phyloP scores from a whole-genome alignment of 805 yeast genomes.

The Cyberlindnera petersonii region DNA sequence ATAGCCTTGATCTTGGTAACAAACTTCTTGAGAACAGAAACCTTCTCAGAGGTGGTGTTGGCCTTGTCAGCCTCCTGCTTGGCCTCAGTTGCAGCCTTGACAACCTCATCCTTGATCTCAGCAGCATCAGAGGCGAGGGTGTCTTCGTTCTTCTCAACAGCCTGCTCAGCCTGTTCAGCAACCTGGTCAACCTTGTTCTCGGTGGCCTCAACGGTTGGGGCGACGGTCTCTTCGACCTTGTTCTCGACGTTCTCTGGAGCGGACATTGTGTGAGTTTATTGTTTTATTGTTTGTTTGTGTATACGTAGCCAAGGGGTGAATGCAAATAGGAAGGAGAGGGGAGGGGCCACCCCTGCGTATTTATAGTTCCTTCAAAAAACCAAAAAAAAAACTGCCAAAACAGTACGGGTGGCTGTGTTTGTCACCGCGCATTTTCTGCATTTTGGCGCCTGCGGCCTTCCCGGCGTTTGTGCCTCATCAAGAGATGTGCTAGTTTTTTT shows the following conservation, averaged over 20 bases:
- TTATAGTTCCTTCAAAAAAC: conserved; percentile 5
- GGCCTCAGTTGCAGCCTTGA: conserved; percentile 16
- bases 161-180: conserved; percentile 12
- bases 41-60: conserved; percentile 4
- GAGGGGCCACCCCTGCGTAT: conserved; percentile 4
- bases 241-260: conserved; percentile 22
- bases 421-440: too few relatives aligned
- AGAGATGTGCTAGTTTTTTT: background rate
- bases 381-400: conserved; percentile 10
- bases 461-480: conserved; percentile 3
- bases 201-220: conserved; percentile 15
- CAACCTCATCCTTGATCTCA: conserved; percentile 16
- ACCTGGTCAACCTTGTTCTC: conserved; percentile 18
- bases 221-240: conserved; percentile 20
- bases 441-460: too few relatives aligned
- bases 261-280: conserved; percentile 12
- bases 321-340: conserved; percentile 1
- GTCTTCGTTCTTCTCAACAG: too few relatives aligned
- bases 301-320: background rate
- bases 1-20: conserved; percentile 22
- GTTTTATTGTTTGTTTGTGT: background rate
- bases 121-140: conserved; percentile 15
- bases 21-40: conserved; percentile 23
- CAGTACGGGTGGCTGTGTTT: conserved; percentile 10
- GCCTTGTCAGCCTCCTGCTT: conserved; percentile 17